Evolutionary conservation across 306 rosid genomes (phyloP).

Genomic region (Dalbergia cochinchinensis): DNA sequence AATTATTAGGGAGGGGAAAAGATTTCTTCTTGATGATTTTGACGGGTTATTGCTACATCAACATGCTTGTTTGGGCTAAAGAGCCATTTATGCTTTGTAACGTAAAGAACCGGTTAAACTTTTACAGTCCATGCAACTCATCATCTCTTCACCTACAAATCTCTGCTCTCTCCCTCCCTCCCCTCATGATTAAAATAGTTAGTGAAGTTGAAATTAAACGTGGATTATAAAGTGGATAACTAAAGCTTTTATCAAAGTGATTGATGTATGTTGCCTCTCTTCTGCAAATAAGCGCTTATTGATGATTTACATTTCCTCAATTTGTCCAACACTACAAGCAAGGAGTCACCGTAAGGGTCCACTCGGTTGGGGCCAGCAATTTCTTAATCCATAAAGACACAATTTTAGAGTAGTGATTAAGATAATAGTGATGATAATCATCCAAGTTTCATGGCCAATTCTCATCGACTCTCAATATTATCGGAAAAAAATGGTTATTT

Average conservation of each 20-base stretch:
- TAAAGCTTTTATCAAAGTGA: not conserved
- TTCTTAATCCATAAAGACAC: slow-evolving; percentile 38
- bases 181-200: slow-evolving; percentile 23
- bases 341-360: slow-evolving; percentile 49
- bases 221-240: slow-evolving; percentile 3
- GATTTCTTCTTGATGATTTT: slow-evolving; percentile 43
- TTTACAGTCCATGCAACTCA: slow-evolving; percentile 54
- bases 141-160: slow-evolving; percentile 49
- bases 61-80: slow-evolving; percentile 73
- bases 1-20: slow-evolving; percentile 50
- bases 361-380: slow-evolving; percentile 41
- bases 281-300: not conserved
- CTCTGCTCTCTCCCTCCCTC: not conserved
- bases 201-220: not conserved
- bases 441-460: slow-evolving; percentile 3
- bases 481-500: not conserved
- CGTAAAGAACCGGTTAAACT: slow-evolving; percentile 34
- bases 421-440: slow-evolving; percentile 14
- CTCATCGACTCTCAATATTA: not conserved
- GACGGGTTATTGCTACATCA: slow-evolving; percentile 49
- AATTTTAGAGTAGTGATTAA: slow-evolving; percentile 43
- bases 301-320: not conserved
- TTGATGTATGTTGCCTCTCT: slow-evolving; percentile 1
- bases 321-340: slow-evolving; percentile 14
- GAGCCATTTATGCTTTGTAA: slow-evolving; percentile 31